A percentile compares a stretch with the other conserved stretches of the same genome.
phyloP scores from a whole-genome alignment of 2,329 filamentous ascomycete species.

The Colletotrichum navitas region DNA sequence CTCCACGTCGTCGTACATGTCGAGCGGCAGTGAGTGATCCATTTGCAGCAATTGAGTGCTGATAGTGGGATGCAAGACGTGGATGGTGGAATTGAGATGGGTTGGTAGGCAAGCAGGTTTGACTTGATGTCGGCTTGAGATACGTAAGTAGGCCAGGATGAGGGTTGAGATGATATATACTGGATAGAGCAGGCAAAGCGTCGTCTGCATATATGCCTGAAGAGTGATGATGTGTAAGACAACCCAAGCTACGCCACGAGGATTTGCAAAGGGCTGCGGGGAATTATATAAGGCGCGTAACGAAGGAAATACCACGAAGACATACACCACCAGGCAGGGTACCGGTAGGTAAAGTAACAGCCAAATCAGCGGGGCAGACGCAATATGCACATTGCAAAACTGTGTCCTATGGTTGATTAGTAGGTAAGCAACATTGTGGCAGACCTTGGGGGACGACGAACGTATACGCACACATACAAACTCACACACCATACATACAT shows the following conservation, averaged over 20 bases:
- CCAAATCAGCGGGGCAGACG: slow-evolving; percentile 13
- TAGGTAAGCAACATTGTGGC: slow-evolving; percentile 38
- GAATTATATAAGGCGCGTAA: slow-evolving; percentile 41
- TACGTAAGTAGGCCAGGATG: slow-evolving; percentile 1
- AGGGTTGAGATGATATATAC: slow-evolving; percentile 26
- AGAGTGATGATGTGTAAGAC: slow-evolving; percentile 42
- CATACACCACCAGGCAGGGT: slow-evolving; percentile 24
- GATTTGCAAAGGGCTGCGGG: slow-evolving; percentile 34
- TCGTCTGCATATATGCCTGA: slow-evolving; percentile 17
- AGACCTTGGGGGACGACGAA: slow-evolving; percentile 24
- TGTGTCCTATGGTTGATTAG: slow-evolving; percentile 27
- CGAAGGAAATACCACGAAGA: slow-evolving; percentile 15
- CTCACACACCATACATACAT: not conserved
- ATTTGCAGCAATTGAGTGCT: slow-evolving; percentile 20
- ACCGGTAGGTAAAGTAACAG: slow-evolving; percentile 15
- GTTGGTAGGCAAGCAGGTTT: not conserved
- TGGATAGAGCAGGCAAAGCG: not conserved
- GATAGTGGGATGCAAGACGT: not conserved
- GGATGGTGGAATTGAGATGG: not conserved
- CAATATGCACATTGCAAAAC: slow-evolving; percentile 30
- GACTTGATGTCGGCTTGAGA: slow-evolving; percentile 13
- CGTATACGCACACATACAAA: slow-evolving; percentile 7
- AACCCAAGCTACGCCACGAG: slow-evolving; percentile 28
- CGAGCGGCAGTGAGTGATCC: slow-evolving; percentile 38
- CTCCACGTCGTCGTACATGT: slow-evolving; percentile 43